Evolutionary conservation across 371 early-diverging fungal species (phyloP).

Genomic region (Mucor plumbeus): DNA sequence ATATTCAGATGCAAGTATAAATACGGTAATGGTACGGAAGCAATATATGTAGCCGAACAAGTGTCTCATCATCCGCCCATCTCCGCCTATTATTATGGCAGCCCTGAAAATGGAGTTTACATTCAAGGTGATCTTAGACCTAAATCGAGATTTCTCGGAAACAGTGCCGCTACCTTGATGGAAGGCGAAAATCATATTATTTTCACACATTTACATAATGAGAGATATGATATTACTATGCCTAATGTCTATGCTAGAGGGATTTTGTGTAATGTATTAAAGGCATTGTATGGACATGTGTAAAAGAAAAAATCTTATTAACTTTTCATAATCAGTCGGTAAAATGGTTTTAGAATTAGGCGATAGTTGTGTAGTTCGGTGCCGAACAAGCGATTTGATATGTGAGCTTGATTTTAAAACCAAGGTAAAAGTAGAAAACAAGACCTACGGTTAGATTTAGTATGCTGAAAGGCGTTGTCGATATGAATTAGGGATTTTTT

Average conservation of each 20-base stretch:
- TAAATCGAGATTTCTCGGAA: slow-evolving; percentile 88
- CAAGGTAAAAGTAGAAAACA: slow-evolving; percentile 61
- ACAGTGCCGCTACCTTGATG: slow-evolving; percentile 90
- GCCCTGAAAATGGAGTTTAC: slow-evolving; percentile 80
- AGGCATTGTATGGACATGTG: no score
- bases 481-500: slow-evolving; percentile 68
- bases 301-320: neutral
- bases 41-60: slow-evolving; percentile 89
- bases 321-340: slow-evolving; percentile 52
- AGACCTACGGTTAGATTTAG: neutral
- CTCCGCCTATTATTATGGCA: slow-evolving; percentile 83
- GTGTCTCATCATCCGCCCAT: slow-evolving; percentile 96
- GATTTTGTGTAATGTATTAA: slow-evolving; percentile 27
- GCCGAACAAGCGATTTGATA: slow-evolving; percentile 75
- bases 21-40: slow-evolving; percentile 71
- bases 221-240: slow-evolving; percentile 79
- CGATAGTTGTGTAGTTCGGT: slow-evolving; percentile 76
- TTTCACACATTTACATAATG: slow-evolving; percentile 69
- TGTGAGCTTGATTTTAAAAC: slow-evolving; percentile 90
- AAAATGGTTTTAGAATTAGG: slow-evolving; percentile 94
- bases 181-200: slow-evolving; percentile 79
- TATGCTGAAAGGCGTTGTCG: neutral
- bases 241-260: slow-evolving; percentile 56
- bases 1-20: slow-evolving; percentile 82
- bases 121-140: slow-evolving; percentile 87